Evolutionary conservation across 768 basidiomycete species (phyloP), one percentile per base, ranked within the genome.

Genomic region (Vararia minispora): DNA sequence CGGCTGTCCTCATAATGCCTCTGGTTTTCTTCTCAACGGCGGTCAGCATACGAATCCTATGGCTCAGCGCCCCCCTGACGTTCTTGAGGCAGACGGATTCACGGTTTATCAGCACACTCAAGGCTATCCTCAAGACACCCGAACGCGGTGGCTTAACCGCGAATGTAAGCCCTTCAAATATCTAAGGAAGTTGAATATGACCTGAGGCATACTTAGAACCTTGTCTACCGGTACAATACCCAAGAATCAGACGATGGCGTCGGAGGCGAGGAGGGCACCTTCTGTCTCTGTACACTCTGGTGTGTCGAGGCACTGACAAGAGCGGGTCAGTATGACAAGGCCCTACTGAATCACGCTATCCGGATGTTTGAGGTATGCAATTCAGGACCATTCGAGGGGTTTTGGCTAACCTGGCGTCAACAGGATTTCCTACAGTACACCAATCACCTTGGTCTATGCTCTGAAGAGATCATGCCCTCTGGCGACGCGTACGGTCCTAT

Each of bases 261-360:
- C 10, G 92, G 94, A 2, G 91, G 92, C 1, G 88, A 94, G 46
- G 92, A 95, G 59, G 92, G 92, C 2, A 91, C 86, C 0, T 95
- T 97, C 61, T 88, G 87, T 43, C 63, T 98, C 33, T 91, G 88
- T 52, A 87, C 84, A 0, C 57, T 88, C 6, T 88, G 83, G 85
- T 82, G 81, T 45, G 65, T 94, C 29, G 91, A 97, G 51, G 90
- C 90, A 0, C 60, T 98, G 44, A 87, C 89, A 0, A 72, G 92
- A 8, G 91, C 85, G 0, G 90, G 90, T 1, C 72, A 83, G 41
- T 86, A 71, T 43, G 83, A 94, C 48, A 66, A 62, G 33, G 47
- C 66, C 6, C 67, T 90, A 47, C 62, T 94, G 11, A 61, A 61
- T 11, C 73, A 71, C 37, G 79, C 90, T 4, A 68, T 85, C 5